These are phyloP conservation scores for Sphaerostilbella broomeana DNA, from an alignment of 2,329 filamentous ascomycete genomes.

Conservation along the genomic window DNA sequence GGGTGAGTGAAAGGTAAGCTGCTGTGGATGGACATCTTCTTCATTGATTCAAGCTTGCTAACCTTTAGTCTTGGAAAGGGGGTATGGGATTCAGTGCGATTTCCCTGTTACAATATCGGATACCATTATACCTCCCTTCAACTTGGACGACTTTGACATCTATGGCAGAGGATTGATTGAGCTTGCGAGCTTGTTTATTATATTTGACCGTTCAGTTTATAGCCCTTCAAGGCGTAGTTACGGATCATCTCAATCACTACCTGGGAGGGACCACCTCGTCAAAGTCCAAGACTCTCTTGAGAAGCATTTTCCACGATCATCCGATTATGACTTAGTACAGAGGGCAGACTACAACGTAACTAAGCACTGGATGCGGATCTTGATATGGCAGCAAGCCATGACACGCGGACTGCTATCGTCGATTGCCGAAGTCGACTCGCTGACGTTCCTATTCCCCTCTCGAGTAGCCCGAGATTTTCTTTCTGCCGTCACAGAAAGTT, in stretches of 20 bases:
- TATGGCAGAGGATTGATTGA: slow-evolving; percentile 10
- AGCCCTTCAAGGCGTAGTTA: slow-evolving; percentile 1
- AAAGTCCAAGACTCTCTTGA: slow-evolving; percentile 5
- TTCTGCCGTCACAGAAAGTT: slow-evolving; percentile 2
- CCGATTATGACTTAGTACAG: slow-evolving; percentile 6
- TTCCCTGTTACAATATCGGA: slow-evolving; percentile 7
- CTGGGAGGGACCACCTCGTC: slow-evolving; percentile 4
- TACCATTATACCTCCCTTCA: slow-evolving; percentile 3
- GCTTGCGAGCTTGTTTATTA: slow-evolving; percentile 5
- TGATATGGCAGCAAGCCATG: slow-evolving; percentile 12
- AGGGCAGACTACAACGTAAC: slow-evolving; percentile 12
- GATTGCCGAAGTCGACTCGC: background rate
- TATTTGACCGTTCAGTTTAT: slow-evolving; percentile 8
- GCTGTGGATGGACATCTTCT: background rate
- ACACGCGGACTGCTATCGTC: slow-evolving; percentile 3
- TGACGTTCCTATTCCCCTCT: slow-evolving; percentile 10
- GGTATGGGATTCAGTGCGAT: slow-evolving; percentile 10
- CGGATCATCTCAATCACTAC: background rate
- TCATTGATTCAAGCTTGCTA: background rate
- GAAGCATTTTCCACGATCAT: background rate
- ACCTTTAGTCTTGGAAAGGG: slow-evolving; percentile 1
- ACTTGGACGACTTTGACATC: slow-evolving; percentile 6
- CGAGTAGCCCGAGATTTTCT: slow-evolving; percentile 8
- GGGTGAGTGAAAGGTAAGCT: slow-evolving; percentile 11
- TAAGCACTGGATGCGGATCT: slow-evolving; percentile 9